Base-by-base conservation (phyloP, 228 moss, liverwort and hornwort species). In the Sphagnum magellanicum region DNA sequence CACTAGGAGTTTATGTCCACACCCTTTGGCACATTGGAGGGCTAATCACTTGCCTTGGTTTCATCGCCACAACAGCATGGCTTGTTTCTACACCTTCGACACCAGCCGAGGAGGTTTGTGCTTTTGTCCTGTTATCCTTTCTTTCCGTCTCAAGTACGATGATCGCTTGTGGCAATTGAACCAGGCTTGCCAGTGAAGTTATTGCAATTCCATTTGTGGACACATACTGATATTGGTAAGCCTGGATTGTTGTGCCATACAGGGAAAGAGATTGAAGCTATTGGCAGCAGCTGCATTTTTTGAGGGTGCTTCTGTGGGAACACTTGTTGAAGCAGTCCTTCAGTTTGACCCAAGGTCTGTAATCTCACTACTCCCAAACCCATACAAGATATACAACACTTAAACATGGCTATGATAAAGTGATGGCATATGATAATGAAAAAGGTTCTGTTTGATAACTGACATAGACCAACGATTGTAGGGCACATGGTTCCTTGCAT, bases 231-330 rank as follows among this genome's bases (percentile, higher is more conserved):
- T 8, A 55, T 55, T 55, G 8, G 9, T 55, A 8, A 55, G 55
- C 55, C 8, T 55, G 55, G 55, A 55, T 8, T 55, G 8, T 55
- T 55, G 55, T 55, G 55, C 50, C 10, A 8, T 15, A 57, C 78
- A 93, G 93, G 71, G 71, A 49, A 92, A 86, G 70, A 83, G 90
- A 75, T 80, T 85, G 70, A 78, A 77, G 63, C 52, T 93, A 66
- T 75, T 98, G 87, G 93, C 89, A 76, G 98, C 87, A 16, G 87
- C 88, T 67, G 85, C 98, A 4, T 86, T 98, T 49, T 85, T 81
- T 76, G 84, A 93, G 77, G 98, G 98, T 11, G 87, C 91, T 51
- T 87, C 87, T 14, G 13, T 92, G 57, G 98, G 98, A 51, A 85
- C 93, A 8, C 70, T 98, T 67, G 78, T 98, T 51, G 87, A 81